A percentile compares a stretch with the other conserved stretches of the same genome.
phyloP scores from a whole-genome alignment of 1,139 yeast species.

The Taphrina sp. region DNA sequence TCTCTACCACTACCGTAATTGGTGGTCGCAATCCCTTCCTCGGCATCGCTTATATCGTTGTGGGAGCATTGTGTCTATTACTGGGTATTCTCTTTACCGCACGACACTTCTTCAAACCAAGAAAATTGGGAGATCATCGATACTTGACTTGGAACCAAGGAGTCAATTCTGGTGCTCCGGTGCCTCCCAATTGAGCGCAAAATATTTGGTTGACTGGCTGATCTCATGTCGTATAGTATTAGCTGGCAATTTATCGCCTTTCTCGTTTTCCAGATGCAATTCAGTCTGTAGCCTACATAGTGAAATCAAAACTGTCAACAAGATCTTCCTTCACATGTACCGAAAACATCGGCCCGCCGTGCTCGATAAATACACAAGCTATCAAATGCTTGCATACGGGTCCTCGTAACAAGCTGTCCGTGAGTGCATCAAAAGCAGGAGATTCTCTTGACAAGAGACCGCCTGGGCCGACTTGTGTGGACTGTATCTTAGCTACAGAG shows the following conservation, averaged over 20 bases:
- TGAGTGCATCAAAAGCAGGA: too few species aligned
- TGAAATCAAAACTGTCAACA: background rate
- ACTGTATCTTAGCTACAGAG: too few species aligned
- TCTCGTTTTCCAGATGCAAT: too few species aligned
- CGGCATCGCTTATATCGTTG: constrained; percentile 86
- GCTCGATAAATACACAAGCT: constrained; percentile 20
- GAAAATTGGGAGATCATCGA: constrained; percentile 71
- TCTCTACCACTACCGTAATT: constrained; percentile 79
- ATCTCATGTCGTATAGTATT: too few species aligned
- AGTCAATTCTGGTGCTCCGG: background rate
- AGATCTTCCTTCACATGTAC: background rate
- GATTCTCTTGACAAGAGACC: too few species aligned
- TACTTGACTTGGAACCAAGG: constrained; percentile 60
- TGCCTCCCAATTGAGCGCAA: background rate
- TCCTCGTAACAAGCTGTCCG: too few species aligned
- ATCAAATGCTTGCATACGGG: constrained; percentile 34
- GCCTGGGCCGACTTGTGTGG: too few species aligned
- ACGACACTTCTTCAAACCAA: constrained; percentile 64
- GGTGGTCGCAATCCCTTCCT: constrained; percentile 89
- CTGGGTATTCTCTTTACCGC: constrained; percentile 60
- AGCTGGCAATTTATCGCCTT: too few species aligned
- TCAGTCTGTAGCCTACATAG: background rate
- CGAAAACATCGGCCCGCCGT: constrained; percentile 9
- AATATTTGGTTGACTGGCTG: too few species aligned
- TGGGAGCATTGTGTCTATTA: constrained; percentile 80